phyloP scores from a whole-genome alignment of 225 moss, liverwort and hornwort genomes.

The Pleurozium schreberi region DNA sequence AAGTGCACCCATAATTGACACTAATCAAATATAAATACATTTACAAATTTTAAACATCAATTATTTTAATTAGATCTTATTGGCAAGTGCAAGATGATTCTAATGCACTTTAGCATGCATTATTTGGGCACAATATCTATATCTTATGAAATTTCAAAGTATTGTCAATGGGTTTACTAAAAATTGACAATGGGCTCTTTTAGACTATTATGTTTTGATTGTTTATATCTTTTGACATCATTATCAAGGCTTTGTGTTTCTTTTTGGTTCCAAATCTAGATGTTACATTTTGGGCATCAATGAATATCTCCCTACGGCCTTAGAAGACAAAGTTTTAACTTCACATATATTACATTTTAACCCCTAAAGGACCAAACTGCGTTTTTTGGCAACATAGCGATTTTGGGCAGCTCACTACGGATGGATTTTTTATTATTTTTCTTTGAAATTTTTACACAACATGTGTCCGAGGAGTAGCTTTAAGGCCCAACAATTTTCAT shows the following conservation, averaged over 20 bases:
- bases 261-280: background rate
- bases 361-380: too few species aligned
- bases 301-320: background rate
- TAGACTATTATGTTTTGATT: background rate
- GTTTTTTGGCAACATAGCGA: too few species aligned
- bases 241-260: rapidly evolving
- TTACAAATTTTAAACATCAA: background rate
- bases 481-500: too few species aligned
- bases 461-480: too few species aligned
- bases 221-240: background rate
- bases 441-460: too few species aligned
- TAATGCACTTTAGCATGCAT: background rate
- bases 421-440: too few species aligned
- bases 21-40: background rate
- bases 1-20: background rate
- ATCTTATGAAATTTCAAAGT: background rate
- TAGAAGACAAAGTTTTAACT: too few species aligned
- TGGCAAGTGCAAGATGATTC: background rate
- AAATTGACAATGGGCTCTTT: background rate
- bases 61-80: background rate
- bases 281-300: background rate
- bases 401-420: too few species aligned
- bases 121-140: background rate
- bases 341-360: too few species aligned
- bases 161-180: background rate